These are phyloP conservation scores for Fusarium mangiferae DNA, from an alignment of 2,329 filamentous ascomycete genomes.

Conservation along the genomic window DNA sequence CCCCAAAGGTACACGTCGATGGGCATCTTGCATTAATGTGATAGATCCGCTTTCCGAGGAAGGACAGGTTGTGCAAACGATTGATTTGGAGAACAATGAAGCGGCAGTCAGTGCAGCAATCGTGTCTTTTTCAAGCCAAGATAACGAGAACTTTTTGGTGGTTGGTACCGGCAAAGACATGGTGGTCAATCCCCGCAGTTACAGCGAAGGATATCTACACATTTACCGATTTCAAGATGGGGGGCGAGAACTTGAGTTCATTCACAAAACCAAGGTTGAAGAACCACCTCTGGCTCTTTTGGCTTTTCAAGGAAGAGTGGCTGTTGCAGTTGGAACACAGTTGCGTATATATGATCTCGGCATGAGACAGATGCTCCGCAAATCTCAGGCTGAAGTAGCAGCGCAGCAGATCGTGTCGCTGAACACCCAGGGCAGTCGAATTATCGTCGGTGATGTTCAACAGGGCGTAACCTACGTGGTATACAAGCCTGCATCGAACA, in stretches of 20 bases:
- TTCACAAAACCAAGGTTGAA: conserved; percentile 95
- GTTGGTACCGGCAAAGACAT: conserved; percentile 96
- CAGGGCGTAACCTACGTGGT: conserved; percentile 93
- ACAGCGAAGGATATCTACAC: conserved; percentile 84
- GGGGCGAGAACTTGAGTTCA: conserved; percentile 89
- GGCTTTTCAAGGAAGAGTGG: conserved; percentile 89
- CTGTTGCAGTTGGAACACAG: conserved; percentile 85
- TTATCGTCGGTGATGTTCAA: conserved; percentile 91
- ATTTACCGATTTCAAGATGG: conserved; percentile 90
- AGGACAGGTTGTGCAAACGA: conserved; percentile 73
- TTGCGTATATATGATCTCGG: conserved; percentile 93
- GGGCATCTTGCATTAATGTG: conserved; percentile 95
- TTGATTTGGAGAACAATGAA: conserved; percentile 90
- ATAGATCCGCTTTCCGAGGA: conserved; percentile 85
- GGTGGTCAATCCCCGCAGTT: conserved; percentile 79
- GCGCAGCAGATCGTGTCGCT: conserved; percentile 88
- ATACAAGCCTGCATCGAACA: conserved; percentile 92
- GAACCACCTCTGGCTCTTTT: conserved; percentile 89
- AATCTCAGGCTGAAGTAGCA: conserved; percentile 83
- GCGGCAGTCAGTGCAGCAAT: conserved; percentile 87
- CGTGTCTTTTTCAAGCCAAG: conserved; percentile 87
- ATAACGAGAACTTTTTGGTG: conserved; percentile 89
- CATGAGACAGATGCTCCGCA: conserved; percentile 90
- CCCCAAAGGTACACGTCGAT: conserved; percentile 82
- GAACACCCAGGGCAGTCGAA: conserved; percentile 89